Base-by-base conservation (phyloP, 75 land plant species). In the Larix kaempferi region DNA sequence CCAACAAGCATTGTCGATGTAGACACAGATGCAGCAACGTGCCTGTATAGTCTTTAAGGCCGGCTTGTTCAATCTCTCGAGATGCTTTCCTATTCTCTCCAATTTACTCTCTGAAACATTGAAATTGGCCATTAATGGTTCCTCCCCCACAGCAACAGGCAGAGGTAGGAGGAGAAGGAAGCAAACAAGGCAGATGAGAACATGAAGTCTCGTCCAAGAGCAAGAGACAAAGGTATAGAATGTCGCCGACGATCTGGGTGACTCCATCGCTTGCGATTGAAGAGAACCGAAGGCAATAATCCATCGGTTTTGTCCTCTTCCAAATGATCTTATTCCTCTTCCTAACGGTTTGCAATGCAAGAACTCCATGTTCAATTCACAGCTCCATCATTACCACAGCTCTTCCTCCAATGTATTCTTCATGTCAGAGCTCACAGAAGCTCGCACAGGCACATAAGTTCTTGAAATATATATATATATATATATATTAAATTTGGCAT, bases 41-140 rank as follows among this genome's bases (percentile, higher is more conserved):
- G 81, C 98, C 93, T 93, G 88, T 79, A 95, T 95, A 56, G 94
- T 93, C 79, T 89, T 87, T 75, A 93, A 77, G 15, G 91, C 71
- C 71, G 96, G 98, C 77, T 89, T 93, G 78, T 95, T 95, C 61
- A 93, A 26, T 78, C 75, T 86, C 76, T 73, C 80, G 64, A 94
- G 87, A 66, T 89, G 84, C 29, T 60, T 77, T 75, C 80, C 84
- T 64, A 88, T 67, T 39, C 84, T 81, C 65, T 72, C 84, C 57
- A 85, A 78, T 81, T 84, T 87, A 35, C 1, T 39, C 33, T 69
- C 72, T 8, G 72, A 39, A 21, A 21, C 44, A 69, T 69, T 69
- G 21, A 39, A 39, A 37, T 33, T 39, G 44, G 72, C 3, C 1
- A 26, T 25, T 3, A 8, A 16, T 19, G 21, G 17, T 12, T 19